phyloP scores from a whole-genome alignment of 108 stramenopile genomes.

The Bacterosira constricta region DNA sequence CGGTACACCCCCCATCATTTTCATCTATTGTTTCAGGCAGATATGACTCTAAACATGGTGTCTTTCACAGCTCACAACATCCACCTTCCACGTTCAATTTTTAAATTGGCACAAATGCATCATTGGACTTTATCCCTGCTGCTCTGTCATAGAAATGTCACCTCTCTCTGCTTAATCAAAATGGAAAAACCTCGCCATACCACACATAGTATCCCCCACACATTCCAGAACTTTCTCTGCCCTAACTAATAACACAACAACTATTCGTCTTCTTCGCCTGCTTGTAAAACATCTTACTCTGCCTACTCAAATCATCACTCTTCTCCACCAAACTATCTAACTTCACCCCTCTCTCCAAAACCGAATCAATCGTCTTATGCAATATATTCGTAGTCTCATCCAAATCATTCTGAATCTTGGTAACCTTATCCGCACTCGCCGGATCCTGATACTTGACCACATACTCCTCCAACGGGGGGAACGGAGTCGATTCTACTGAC shows the following conservation, averaged over 20 bases:
- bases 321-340: constrained; percentile 97
- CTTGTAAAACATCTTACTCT: constrained; percentile 99
- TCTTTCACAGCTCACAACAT: no score
- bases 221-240: not conserved
- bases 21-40: no score
- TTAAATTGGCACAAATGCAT: no score
- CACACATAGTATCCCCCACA: not conserved
- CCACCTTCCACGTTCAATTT: no score
- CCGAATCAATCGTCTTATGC: constrained; percentile 98
- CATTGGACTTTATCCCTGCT: no score
- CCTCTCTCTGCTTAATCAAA: no score
- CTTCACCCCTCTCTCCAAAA: constrained; percentile 97
- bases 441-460: constrained; percentile 91
- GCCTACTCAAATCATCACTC: constrained; percentile 93
- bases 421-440: constrained; percentile 95
- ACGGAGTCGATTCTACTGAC: constrained; percentile 62
- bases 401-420: constrained; percentile 98
- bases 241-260: constrained; percentile 94
- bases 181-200: no score
- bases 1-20: no score
- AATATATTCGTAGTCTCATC: constrained; percentile 98
- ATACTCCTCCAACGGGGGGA: constrained; percentile 73
- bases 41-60: no score
- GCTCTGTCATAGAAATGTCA: no score
- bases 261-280: constrained; percentile 98